Conservation (phyloP, 768 basidiomycete species). For the Floccularia luteovirens region DNA sequence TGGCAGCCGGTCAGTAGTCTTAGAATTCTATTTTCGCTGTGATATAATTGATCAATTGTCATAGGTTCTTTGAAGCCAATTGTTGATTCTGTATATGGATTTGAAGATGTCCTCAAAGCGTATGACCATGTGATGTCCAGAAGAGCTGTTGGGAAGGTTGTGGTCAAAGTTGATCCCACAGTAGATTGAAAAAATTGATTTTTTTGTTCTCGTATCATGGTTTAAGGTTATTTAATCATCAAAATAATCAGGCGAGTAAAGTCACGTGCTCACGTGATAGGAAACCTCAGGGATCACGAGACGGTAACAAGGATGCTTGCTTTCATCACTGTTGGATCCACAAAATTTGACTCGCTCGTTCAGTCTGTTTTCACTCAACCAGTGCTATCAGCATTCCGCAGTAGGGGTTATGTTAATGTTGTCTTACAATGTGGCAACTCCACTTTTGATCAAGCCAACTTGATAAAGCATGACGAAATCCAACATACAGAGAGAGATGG, state of each 20-base stretch:
- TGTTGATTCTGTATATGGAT: constrained; percentile 52
- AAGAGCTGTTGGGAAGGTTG: constrained; percentile 58
- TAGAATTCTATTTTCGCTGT: neutral
- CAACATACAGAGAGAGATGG: constrained; percentile 24
- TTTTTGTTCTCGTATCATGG: too few relatives aligned
- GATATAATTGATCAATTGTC: neutral
- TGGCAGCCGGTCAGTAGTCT: constrained; percentile 30
- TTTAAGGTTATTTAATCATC: too few relatives aligned
- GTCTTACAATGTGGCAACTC: constrained; percentile 80
- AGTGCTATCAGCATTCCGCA: constrained; percentile 47
- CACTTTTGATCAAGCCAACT: constrained; percentile 27
- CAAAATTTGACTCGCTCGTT: constrained; percentile 74
- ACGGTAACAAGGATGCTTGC: constrained; percentile 40
- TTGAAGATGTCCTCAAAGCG: constrained; percentile 50
- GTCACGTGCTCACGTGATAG: too few relatives aligned
- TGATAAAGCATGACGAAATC: constrained; percentile 19
- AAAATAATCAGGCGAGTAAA: too few relatives aligned
- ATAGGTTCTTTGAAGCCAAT: constrained; percentile 43
- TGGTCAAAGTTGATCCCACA: constrained; percentile 37
- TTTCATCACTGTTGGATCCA: constrained; percentile 89
- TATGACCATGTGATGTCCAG: constrained; percentile 53
- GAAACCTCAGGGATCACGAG: too few relatives aligned
- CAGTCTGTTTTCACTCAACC: constrained; percentile 45
- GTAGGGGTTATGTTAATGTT: constrained; percentile 50
- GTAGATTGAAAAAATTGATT: too few relatives aligned